phyloP scores from a whole-genome alignment of 139 green algal species.

The Closterium sp. region DNA sequence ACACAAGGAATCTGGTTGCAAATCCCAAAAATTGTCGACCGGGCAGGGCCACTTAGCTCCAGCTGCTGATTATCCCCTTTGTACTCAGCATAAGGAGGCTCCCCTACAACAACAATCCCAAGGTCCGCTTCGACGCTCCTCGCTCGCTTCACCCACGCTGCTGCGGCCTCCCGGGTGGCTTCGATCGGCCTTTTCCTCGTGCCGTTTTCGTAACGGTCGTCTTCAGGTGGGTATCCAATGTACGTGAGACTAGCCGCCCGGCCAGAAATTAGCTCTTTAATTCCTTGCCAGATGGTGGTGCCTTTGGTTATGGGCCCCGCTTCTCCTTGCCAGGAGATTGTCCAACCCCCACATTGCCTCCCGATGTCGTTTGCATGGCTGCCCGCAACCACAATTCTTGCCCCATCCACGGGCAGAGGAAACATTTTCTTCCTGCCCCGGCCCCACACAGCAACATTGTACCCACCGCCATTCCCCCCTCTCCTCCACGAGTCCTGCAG shows the following conservation, averaged over 20 bases:
- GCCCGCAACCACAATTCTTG: constrained; percentile 2
- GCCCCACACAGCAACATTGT: neutral
- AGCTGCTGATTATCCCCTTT: constrained; percentile 13
- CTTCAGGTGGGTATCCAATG: neutral
- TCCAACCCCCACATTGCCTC: constrained; percentile 22
- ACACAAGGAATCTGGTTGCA: constrained; percentile 22
- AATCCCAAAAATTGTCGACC: neutral
- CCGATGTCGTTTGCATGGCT: constrained; percentile 20
- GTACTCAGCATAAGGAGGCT: constrained; percentile 34
- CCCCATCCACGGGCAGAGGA: neutral
- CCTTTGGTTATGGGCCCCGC: constrained; percentile 6
- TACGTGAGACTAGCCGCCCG: neutral
- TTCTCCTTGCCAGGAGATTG: neutral
- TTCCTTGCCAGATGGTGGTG: constrained; percentile 34
- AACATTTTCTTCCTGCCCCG: constrained; percentile 9
- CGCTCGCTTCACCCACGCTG: neutral
- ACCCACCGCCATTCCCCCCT: neutral
- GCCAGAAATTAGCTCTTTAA: neutral
- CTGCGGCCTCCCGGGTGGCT: neutral
- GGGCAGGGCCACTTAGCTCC: neutral
- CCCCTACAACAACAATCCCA: constrained; percentile 34
- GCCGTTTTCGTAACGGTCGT: neutral
- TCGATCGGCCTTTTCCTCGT: neutral
- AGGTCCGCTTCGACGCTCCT: constrained; percentile 8
- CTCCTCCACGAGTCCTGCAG: constrained; percentile 11